Conservation (phyloP, 179 eudicot genomes). For the Heliamphora pulchella region DNA sequence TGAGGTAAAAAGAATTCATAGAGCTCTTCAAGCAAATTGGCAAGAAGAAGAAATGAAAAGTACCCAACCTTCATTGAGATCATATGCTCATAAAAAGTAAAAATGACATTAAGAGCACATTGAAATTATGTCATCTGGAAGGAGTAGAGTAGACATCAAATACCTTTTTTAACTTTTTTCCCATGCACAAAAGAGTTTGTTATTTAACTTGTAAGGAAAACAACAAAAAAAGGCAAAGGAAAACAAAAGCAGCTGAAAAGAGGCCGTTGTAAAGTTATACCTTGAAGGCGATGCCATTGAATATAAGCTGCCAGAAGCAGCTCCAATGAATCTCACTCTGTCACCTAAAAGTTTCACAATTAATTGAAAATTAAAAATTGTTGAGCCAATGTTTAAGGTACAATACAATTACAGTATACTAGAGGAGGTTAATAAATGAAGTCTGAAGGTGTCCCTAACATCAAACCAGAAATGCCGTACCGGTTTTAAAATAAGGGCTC, state of each 20-base stretch:
- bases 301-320: conserved; percentile 43
- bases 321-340: conserved; percentile 57
- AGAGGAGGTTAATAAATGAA: conserved; percentile 3
- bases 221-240: not conserved
- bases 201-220: not conserved
- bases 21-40: conserved; percentile 6
- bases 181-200: not conserved
- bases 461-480: conserved; percentile 25
- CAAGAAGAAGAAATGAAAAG: conserved; percentile 1
- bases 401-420: not conserved
- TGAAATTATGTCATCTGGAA: not conserved
- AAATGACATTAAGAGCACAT: not conserved
- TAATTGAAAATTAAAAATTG: not conserved
- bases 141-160: not conserved
- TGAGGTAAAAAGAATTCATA: not conserved
- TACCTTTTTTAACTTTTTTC: not conserved
- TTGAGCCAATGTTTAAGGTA: not conserved
- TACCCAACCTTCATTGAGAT: not conserved
- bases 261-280: conserved; percentile 27
- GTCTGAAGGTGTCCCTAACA: not conserved
- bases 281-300: conserved; percentile 46
- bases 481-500: conserved; percentile 47
- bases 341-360: conserved; percentile 47
- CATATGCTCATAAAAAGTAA: conserved; percentile 2
- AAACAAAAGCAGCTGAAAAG: conserved; percentile 6